Conservation (phyloP, 164 flowering plant species). For the Macadamia tetraphylla region DNA sequence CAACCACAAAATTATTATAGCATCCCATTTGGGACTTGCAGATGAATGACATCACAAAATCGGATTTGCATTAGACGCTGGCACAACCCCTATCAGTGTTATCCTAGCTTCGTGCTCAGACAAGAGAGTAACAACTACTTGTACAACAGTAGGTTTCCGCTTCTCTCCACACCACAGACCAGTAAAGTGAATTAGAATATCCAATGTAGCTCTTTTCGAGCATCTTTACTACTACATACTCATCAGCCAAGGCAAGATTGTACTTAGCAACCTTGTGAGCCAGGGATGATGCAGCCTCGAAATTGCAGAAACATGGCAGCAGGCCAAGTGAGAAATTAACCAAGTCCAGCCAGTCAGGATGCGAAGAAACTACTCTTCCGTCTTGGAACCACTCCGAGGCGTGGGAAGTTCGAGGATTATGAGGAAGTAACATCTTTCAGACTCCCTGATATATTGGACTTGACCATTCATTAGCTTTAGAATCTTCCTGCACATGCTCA, state of each 20-base stretch:
- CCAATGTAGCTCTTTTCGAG: neutral
- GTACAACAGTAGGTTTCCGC: neutral
- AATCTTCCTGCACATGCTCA: slow-evolving; percentile 78
- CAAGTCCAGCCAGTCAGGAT: neutral
- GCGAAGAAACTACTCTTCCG: slow-evolving; percentile 15
- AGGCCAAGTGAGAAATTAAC: neutral
- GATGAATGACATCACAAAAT: neutral
- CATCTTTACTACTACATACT: too few species aligned
- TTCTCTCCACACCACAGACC: neutral
- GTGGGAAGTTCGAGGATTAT: slow-evolving; percentile 52
- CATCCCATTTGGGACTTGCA: neutral
- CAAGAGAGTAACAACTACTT: neutral
- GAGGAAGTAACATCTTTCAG: slow-evolving; percentile 65
- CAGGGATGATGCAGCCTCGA: neutral
- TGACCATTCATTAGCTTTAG: slow-evolving; percentile 78
- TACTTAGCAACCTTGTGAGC: neutral
- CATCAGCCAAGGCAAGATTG: neutral
- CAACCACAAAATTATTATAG: neutral
- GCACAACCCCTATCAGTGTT: neutral
- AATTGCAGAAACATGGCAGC: neutral
- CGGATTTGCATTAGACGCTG: neutral
- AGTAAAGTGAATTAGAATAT: too few species aligned
- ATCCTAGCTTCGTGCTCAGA: neutral
- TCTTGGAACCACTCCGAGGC: slow-evolving; percentile 23
- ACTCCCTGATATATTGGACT: slow-evolving; percentile 78